Evolutionary conservation across 1,139 yeast species (phyloP).

Genomic region (Kodamaea ohmeri): DNA sequence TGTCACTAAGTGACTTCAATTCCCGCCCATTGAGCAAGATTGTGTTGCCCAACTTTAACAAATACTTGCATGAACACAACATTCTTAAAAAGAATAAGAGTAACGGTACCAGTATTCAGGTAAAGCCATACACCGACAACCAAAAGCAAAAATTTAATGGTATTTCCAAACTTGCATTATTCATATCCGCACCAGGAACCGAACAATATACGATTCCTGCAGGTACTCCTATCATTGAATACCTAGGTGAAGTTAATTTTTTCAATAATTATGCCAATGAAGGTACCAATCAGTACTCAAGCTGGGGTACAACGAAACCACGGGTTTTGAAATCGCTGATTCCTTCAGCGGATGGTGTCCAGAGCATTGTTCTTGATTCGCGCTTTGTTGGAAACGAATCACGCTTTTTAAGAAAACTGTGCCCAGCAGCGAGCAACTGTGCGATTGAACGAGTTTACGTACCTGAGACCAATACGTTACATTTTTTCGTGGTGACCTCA

Average conservation of each 20-base stretch:
- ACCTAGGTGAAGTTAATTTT: conserved; percentile 70
- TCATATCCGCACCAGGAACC: conserved; percentile 29
- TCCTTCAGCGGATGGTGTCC: conserved; percentile 23
- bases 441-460: conserved; percentile 54
- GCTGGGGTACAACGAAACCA: conserved; percentile 86
- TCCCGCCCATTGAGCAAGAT: conserved; percentile 31
- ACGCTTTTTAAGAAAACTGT: conserved; percentile 72
- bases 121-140: conserved; percentile 51
- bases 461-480: conserved; percentile 43
- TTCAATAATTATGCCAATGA: conserved; percentile 62
- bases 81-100: conserved; percentile 18
- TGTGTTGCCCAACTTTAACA: conserved; percentile 34
- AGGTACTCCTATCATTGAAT: conserved; percentile 58
- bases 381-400: conserved; percentile 76
- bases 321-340: conserved; percentile 54
- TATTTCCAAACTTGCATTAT: conserved; percentile 65
- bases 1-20: conserved; percentile 30
- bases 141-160: conserved; percentile 70
- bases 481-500: conserved; percentile 58
- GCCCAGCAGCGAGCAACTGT: conserved; percentile 66
- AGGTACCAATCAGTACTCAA: conserved; percentile 69
- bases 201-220: conserved; percentile 33
- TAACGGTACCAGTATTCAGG: conserved; percentile 33
- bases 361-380: conserved; percentile 71
- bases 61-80: conserved; percentile 26